Conservation (phyloP, 2,329 filamentous ascomycete genomes). For the Neonectria hederae region DNA sequence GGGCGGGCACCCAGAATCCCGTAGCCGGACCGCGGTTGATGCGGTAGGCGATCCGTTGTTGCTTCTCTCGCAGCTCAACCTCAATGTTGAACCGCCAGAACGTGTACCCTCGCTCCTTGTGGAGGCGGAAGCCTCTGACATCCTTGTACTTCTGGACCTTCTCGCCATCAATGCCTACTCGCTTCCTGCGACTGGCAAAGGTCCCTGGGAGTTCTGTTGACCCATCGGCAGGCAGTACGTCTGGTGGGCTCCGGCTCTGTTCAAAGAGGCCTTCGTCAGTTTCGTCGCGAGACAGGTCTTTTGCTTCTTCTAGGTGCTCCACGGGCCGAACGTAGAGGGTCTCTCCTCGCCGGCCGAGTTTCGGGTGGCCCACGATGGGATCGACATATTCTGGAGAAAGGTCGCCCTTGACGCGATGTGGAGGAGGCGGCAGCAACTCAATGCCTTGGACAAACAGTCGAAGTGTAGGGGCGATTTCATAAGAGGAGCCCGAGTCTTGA, state of each 20-base stretch:
- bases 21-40: slow-evolving; percentile 91
- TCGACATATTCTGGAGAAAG: slow-evolving; percentile 87
- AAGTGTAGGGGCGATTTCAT: slow-evolving; percentile 80
- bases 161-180: slow-evolving; percentile 76
- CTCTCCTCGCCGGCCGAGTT: slow-evolving; percentile 84
- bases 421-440: slow-evolving; percentile 81
- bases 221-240: slow-evolving; percentile 54
- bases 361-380: slow-evolving; percentile 86
- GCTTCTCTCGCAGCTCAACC: slow-evolving; percentile 79
- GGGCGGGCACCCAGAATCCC: slow-evolving; percentile 93
- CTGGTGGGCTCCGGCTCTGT: slow-evolving; percentile 63
- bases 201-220: slow-evolving; percentile 61
- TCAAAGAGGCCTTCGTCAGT: slow-evolving; percentile 87
- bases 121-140: slow-evolving; percentile 81
- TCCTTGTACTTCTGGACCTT: slow-evolving; percentile 83
- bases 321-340: slow-evolving; percentile 89
- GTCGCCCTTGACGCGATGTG: slow-evolving; percentile 70
- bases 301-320: slow-evolving; percentile 81
- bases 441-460: slow-evolving; percentile 89
- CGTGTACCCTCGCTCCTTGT: slow-evolving; percentile 85
- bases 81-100: slow-evolving; percentile 99
- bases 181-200: slow-evolving; percentile 63
- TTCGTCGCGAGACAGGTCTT: slow-evolving; percentile 82
- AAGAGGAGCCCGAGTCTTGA: slow-evolving; percentile 82
- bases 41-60: slow-evolving; percentile 91